Evolutionary conservation across 1,284 basidiomycete species (phyloP).

Genomic region (Leccinum proximum): DNA sequence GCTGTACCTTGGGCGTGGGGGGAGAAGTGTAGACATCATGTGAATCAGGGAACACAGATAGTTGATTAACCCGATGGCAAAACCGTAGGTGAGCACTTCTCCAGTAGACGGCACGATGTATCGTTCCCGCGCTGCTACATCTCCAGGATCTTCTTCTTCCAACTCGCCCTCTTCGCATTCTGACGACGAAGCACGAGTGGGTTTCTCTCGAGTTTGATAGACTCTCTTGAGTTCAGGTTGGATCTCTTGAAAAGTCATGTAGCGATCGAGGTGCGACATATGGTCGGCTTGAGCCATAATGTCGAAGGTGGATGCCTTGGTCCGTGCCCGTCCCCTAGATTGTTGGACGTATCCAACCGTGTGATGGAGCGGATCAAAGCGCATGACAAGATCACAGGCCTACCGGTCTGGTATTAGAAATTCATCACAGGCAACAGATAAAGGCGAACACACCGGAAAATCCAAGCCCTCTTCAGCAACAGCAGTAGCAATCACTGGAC

Average conservation of each 20-base stretch:
- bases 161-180: slow-evolving; percentile 33
- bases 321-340: slow-evolving; percentile 79
- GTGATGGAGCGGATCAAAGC: slow-evolving; percentile 74
- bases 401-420: slow-evolving; percentile 26
- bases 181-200: slow-evolving; percentile 28
- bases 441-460: slow-evolving; percentile 56
- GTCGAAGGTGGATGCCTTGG: slow-evolving; percentile 70
- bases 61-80: slow-evolving; percentile 64
- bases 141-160: slow-evolving; percentile 46
- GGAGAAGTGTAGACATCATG: slow-evolving; percentile 63
- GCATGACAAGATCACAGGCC: slow-evolving; percentile 83
- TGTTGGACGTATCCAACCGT: slow-evolving; percentile 72
- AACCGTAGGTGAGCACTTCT: slow-evolving; percentile 74
- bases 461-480: slow-evolving; percentile 90
- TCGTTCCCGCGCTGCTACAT: slow-evolving; percentile 63
- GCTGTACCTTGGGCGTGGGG: slow-evolving; percentile 54
- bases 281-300: slow-evolving; percentile 73
- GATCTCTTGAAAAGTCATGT: slow-evolving; percentile 51
- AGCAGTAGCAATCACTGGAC: slow-evolving; percentile 73
- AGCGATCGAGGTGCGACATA: slow-evolving; percentile 49
- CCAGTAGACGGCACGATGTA: slow-evolving; percentile 69
- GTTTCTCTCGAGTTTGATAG: slow-evolving; percentile 51
- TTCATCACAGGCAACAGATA: not conserved
- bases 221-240: slow-evolving; percentile 62
- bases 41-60: slow-evolving; percentile 72